phyloP scores from a whole-genome alignment of 495 filamentous ascomycete species.

The Diplogelasinospora grovesii region DNA sequence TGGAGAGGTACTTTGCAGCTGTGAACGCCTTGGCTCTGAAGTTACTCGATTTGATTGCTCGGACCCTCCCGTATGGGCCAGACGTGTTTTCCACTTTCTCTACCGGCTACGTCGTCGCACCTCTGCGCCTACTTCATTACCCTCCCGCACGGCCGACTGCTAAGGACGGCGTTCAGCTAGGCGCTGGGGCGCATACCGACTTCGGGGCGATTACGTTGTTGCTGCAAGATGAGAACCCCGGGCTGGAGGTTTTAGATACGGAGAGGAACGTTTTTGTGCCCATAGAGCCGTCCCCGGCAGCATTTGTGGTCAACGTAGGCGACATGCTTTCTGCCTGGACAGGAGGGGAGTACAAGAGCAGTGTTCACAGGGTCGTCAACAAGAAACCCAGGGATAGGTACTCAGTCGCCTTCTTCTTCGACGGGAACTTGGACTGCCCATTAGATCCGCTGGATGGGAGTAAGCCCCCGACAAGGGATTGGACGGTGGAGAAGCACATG shows the following conservation, averaged over 20 bases:
- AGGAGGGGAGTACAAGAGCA: conserved; percentile 30
- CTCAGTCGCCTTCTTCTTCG: conserved; percentile 29
- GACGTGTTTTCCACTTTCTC: conserved; percentile 28
- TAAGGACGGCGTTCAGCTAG: conserved; percentile 34
- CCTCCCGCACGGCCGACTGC: conserved; percentile 24
- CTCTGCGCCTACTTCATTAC: conserved; percentile 42
- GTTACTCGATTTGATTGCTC: conserved; percentile 27
- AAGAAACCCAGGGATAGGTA: conserved; percentile 20
- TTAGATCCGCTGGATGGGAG: too few species aligned
- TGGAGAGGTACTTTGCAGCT: conserved; percentile 41
- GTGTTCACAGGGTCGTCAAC: conserved; percentile 34
- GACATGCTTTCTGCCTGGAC: conserved; percentile 36
- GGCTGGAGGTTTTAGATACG: conserved; percentile 38
- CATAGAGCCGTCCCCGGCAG: conserved; percentile 28
- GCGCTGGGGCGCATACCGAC: conserved; percentile 29
- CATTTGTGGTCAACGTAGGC: conserved; percentile 42
- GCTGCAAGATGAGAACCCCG: conserved; percentile 36
- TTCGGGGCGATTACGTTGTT: conserved; percentile 38
- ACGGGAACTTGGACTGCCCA: too few species aligned
- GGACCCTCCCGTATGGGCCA: conserved; percentile 34
- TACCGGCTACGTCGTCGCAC: conserved; percentile 37
- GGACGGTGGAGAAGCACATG: too few species aligned
- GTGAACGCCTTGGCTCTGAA: conserved; percentile 26
- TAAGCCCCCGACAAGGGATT: too few species aligned
- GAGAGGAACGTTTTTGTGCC: conserved; percentile 32